Percentiles rank a stretch among this genome's conserved stretches.
phyloP scores from a whole-genome alignment of 345 rosid species.

The Populus tremula region DNA sequence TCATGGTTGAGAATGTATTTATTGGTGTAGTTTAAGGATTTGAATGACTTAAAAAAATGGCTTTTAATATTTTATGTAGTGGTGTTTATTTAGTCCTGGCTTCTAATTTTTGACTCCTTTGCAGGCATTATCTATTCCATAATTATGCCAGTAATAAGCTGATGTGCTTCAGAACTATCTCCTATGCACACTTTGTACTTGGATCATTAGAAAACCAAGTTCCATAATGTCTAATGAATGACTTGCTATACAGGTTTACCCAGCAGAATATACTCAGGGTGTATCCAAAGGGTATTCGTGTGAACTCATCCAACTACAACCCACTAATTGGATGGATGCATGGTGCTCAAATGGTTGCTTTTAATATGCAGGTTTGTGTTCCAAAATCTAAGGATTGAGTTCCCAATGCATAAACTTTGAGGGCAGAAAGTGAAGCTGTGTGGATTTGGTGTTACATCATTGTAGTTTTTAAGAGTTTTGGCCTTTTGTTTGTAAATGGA shows the following conservation, averaged over 20 bases:
- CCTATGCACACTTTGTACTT: neutral
- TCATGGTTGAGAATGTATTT: constrained; percentile 2
- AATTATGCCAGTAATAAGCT: neutral
- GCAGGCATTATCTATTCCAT: neutral
- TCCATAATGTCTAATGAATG: constrained; percentile 17
- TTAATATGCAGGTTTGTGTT: constrained; percentile 72
- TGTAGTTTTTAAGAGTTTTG: neutral
- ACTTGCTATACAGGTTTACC: constrained; percentile 54
- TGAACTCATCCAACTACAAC: constrained; percentile 67
- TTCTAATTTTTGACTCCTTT: neutral
- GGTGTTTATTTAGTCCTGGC: neutral
- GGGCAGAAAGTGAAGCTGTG: neutral
- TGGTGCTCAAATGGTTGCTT: constrained; percentile 93
- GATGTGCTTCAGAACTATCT: neutral
- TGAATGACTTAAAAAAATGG: neutral
- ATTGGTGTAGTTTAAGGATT: neutral
- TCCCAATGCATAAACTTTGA: neutral
- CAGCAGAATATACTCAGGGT: constrained; percentile 73
- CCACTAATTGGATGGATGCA: constrained; percentile 72
- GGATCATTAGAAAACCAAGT: constrained; percentile 1
- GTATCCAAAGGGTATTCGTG: constrained; percentile 84
- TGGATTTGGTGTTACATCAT: neutral
- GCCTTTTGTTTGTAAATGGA: neutral
- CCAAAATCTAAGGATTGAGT: neutral
- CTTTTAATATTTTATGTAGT: neutral